Base-by-base conservation (phyloP, 768 basidiomycete genomes). In the Tulasnella sp. region DNA sequence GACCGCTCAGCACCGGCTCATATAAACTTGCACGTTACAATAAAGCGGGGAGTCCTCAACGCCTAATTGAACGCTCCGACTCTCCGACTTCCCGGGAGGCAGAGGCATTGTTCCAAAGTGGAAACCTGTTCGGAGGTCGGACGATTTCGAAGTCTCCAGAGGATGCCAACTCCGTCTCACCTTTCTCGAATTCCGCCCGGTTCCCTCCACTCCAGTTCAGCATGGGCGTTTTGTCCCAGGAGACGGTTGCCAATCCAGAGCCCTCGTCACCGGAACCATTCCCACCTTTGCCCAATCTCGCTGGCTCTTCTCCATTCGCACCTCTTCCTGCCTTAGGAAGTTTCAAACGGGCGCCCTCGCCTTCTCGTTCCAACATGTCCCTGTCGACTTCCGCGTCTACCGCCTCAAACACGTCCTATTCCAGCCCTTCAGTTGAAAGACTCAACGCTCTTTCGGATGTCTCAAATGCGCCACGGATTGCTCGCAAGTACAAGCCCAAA, bases 341-440 rank as follows among this genome's bases (percentile, higher is more conserved):
- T 31, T 69, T 69, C 34, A 69, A 75, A 46, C 79, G 44, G 48
- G 42, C 79, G 9, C 9, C 24, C 41, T 74, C 79, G 37, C 79
- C 81, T 34, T 42, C 81, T 44, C 34, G 41, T 28, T 44, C 81
- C 22, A 72, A 81, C 80, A 40, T 54, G 69, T 72, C 81, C 40
- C 58, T 81, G 6, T 69, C 81, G 11, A 58, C 81, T n/a, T 81
- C 81, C 40, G 72, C 81, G 40, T 81, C 80, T 14, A 81, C 48
- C 14, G 60, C 81, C 3, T 60, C 81, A 69, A 69, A 69, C 18
- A 69, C 64, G 31, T 69, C 64, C 31, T 69, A 64, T 77, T 75
- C 76, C 40, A 77, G 48, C 37, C 58, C 48, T 40, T 77, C 76
- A 22, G 28, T 77, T 40, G 76, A 77, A 18, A 34, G 48, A 40